Evolutionary conservation across 2,329 filamentous ascomycete genomes (phyloP), one percentile per base, ranked within the genome.

Genomic region (Venturia carpophila): DNA sequence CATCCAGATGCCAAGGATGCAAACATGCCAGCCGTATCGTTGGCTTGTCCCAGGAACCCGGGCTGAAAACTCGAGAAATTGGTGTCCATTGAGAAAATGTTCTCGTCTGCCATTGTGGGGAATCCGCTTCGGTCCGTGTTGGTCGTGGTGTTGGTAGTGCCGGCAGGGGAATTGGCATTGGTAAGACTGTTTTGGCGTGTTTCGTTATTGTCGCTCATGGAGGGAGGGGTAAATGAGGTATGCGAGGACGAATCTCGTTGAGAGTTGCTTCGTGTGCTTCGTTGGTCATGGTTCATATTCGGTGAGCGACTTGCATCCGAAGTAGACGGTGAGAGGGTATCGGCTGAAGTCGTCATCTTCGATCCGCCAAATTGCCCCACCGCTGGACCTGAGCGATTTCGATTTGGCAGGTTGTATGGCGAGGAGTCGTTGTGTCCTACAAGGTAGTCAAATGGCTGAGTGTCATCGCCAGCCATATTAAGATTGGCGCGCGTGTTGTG

Each of bases 281-380:
- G 42, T 43, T 41, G 27, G 30, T 43, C 56, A 5, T 42, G 30
- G 17, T 55, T 55, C 27, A 58, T 55, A 9, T 62, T 60, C 21
- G 72, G 70, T 74, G 60, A 66, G 45, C 42, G 58, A 19, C 42
- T 45, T 43, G 63, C 62, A 66, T 63, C 63, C 17, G 43, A 67
- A 67, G 37, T 47, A 66, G 58, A 75, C 73, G 3, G 72, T 69
- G 4, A 74, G 73, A 1, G 71, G 66, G 58, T 71, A 37, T 62
- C 47, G 63, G 56, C 69, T 45, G 66, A 58, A 61, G 70, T 37
- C 11, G 68, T 58, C 15, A 62, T 27, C 17, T 39, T 60, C 15
- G 47, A 45, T 5, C 41, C 62, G 30, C 34, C 34, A 24, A 21
- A 24, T 55, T 55, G 47, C 9, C 39, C 37, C 24, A 3, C 39